Evolutionary conservation across 2,329 filamentous ascomycete species (phyloP).

Genomic region (Knoxdaviesia proteae): DNA sequence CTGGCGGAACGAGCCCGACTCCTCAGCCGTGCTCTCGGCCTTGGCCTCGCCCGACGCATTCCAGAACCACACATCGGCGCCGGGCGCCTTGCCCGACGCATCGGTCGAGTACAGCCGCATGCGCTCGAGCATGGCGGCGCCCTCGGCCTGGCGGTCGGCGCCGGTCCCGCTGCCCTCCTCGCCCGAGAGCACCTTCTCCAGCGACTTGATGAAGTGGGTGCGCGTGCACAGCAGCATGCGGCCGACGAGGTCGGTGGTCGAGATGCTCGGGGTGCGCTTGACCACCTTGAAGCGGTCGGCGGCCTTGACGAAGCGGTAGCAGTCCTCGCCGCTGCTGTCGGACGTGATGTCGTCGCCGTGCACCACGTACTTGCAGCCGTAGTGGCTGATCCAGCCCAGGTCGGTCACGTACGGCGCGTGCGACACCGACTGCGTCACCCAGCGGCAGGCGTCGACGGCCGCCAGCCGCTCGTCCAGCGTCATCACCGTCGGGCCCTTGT

Average conservation of each 20-base stretch:
- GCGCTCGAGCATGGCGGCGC: conserved; percentile 50
- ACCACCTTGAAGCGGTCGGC: conserved; percentile 91
- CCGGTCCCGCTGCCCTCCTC: conserved; percentile 50
- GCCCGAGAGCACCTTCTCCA: conserved; percentile 47
- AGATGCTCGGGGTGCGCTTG: conserved; percentile 88
- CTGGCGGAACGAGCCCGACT: conserved; percentile 42
- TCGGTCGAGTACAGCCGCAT: conserved; percentile 79
- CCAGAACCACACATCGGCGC: conserved; percentile 77
- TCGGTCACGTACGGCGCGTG: conserved; percentile 87
- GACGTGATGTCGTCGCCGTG: conserved; percentile 96
- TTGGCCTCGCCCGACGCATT: conserved; percentile 29
- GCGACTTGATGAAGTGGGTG: conserved; percentile 73
- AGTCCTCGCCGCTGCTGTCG: conserved; percentile 82
- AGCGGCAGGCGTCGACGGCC: conserved; percentile 85
- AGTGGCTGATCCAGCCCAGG: conserved; percentile 84
- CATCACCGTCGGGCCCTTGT: conserved; percentile 98
- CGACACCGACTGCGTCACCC: conserved; percentile 69
- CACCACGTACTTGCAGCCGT: conserved; percentile 86
- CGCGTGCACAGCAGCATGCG: conserved; percentile 94
- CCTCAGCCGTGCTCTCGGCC: conserved; percentile 21
- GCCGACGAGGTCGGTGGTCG: conserved; percentile 92
- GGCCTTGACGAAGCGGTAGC: conserved; percentile 92
- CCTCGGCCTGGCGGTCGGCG: conserved; percentile 43
- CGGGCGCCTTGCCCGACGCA: conserved; percentile 55
- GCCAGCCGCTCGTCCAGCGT: conserved; percentile 75